Evolutionary conservation across 306 rosid species (phyloP), one percentile per base, ranked within the genome.

Genomic region (Cicer chorassanicum): DNA sequence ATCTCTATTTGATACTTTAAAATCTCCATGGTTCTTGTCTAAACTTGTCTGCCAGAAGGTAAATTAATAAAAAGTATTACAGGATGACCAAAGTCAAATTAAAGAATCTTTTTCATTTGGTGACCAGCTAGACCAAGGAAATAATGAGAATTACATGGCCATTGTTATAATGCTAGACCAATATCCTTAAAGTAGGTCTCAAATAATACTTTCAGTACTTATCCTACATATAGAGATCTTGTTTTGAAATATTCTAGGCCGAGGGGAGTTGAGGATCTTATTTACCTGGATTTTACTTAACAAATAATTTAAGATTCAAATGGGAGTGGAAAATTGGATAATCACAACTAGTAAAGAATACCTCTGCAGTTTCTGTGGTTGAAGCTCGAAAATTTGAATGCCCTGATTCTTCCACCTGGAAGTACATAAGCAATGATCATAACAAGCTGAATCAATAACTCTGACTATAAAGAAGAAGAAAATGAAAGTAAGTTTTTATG

Each of bases 331-430:
- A 72, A 78, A 77, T 36, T 65, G 57, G 67, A 65, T 48, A 78
- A 63, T 68, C 50, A n/a, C 61, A 73, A 57, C 75, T 79, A 65
- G 57, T 11, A 48, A 48, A 49, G 75, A 43, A 75, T 64, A 87
- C 93, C 86, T 89, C 94, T 44, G 88, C 55, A 78, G 81, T 68
- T 77, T 87, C 97, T 44, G 73, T 9, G 45, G 74, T 63, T 34
- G 90, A 78, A 78, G 84, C 57, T 74, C 57, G 88, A 53, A 80
- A 73, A 60, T 86, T 84, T n/a, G 68, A 72, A 19, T 0, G 69
- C 15, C 82, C 85, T 53, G 80, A 83, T 81, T 91, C 94, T 76
- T 87, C 93, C 78, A 87, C 78, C 92, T 91, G 81, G 16, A 12
- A 84, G 79, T 39, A 65, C 70, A 79, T 18, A 14, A 73, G 29